A percentile compares a stretch with the other conserved stretches of the same genome.
Conservation (phyloP, 2,329 filamentous ascomycete genomes). For the Remersonia thermophila region DNA sequence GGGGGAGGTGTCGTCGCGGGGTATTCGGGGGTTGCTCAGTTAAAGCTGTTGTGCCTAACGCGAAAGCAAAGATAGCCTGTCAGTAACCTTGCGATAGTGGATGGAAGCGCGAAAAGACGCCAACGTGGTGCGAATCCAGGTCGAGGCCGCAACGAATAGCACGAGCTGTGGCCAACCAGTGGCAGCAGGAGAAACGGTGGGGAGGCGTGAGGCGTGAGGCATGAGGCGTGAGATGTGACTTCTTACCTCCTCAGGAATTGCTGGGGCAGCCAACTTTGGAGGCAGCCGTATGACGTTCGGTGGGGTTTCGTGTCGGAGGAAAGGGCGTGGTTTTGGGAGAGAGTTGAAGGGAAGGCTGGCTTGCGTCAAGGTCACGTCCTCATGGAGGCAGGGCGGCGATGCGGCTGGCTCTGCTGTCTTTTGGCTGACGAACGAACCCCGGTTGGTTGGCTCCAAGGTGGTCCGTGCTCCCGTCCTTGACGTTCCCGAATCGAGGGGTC, state of each 20-base stretch:
- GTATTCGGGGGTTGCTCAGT: conserved; percentile 3
- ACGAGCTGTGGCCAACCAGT: too few species aligned
- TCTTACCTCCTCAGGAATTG: too few species aligned
- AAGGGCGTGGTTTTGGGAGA: conserved; percentile 8
- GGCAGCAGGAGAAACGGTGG: too few species aligned
- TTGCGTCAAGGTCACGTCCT: conserved; percentile 4
- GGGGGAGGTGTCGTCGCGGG: conserved; percentile 11
- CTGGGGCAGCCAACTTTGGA: too few species aligned
- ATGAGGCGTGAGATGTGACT: too few species aligned
- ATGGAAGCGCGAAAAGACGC: not conserved
- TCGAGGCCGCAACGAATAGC: too few species aligned
- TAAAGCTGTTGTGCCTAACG: conserved; percentile 4
- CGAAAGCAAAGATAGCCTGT: conserved; percentile 1
- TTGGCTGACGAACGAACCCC: conserved; percentile 7
- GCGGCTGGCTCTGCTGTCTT: conserved; percentile 14
- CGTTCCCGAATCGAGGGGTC: too few species aligned
- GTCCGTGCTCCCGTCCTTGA: too few species aligned
- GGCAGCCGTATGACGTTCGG: too few species aligned
- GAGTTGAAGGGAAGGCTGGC: not conserved
- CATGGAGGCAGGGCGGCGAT: conserved; percentile 8
- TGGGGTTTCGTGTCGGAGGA: too few species aligned
- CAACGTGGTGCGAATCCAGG: not conserved
- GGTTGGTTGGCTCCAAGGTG: too few species aligned
- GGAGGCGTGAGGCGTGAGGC: conserved; percentile 6
- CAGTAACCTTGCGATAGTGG: conserved; percentile 1